Evolutionary conservation across 345 rosid species (phyloP), one percentile per base, ranked within the genome.

Genomic region (Gossypium turneri): DNA sequence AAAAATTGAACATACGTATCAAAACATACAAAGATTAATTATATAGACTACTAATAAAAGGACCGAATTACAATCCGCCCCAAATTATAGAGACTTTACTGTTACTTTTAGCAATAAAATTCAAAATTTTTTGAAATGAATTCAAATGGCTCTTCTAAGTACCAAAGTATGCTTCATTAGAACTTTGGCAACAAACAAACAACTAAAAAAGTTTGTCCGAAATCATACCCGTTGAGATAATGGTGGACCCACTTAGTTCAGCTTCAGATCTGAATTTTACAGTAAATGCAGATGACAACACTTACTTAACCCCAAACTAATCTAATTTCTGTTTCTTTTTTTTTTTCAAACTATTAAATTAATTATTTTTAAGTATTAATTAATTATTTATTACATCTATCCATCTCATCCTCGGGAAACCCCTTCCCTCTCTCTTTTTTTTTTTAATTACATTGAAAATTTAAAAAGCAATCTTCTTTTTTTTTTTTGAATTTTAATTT

Each of bases 321-420:
- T n/a, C 24, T 55, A 55, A 55, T 8, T 2, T 13, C 17, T n/a
- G 1, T 53, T 53, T 2, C 10, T 0, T n/a, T 2, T 55, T 8
- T 53, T 8, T 16, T 2, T 53, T 16, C n/a, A 17, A 20, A 48
- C 5, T 3, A 29, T 29, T 29, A 29, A 29, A 34, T 34, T 34
- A 34, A 34, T 5, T 34, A 34, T 12, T 48, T 48, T 48, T 15
- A 48, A 48, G 52, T 48, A 48, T 34, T 34, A 34, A 2, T 45
- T 45, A 45, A 1, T 45, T 45, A 1, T 10, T 45, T 45, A 45
- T 45, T 10, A 45, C 12, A 45, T 45, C 12, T 45, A 45, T 45
- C 77, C 44, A 22, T 19, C 38, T 67, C 71, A 60, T 59, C 58
- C 19, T 43, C 59, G 64, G 63, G 50, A 45, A 52, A 17, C 9